These are phyloP conservation scores for Eutypa lata DNA, from an alignment of 2,329 filamentous ascomycete genomes.

Conservation along the genomic window DNA sequence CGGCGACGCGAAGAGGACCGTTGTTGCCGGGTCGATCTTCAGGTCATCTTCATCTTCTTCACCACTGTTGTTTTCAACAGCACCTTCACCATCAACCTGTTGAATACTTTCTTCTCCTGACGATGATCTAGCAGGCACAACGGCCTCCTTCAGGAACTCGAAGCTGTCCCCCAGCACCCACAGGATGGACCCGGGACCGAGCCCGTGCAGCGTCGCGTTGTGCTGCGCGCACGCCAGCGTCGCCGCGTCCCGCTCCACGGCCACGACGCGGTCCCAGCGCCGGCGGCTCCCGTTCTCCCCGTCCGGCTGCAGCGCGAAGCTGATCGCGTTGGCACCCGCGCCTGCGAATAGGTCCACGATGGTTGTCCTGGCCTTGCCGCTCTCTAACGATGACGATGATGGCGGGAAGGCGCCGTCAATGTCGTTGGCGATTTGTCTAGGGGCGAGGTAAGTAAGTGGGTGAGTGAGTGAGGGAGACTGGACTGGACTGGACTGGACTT, in stretches of 20 bases:
- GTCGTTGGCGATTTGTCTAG: slow-evolving; percentile 71
- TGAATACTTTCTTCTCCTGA: no score
- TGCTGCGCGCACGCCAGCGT: slow-evolving; percentile 88
- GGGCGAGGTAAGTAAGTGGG: not conserved
- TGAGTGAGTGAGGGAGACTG: not conserved
- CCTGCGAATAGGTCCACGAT: slow-evolving; percentile 90
- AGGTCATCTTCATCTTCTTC: slow-evolving; percentile 18
- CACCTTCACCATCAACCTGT: no score
- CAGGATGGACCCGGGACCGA: slow-evolving; percentile 66
- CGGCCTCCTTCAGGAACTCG: slow-evolving; percentile 52
- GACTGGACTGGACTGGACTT: slow-evolving; percentile 25
- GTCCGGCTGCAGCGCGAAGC: slow-evolving; percentile 65
- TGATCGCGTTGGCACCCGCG: slow-evolving; percentile 89
- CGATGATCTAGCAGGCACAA: not conserved
- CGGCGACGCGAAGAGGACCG: slow-evolving; percentile 55
- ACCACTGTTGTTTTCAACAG: not conserved
- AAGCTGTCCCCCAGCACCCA: slow-evolving; percentile 91
- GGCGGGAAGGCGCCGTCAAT: slow-evolving; percentile 53
- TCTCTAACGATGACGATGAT: slow-evolving; percentile 11
- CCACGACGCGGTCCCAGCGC: slow-evolving; percentile 80
- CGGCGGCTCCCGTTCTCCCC: slow-evolving; percentile 42
- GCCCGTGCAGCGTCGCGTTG: slow-evolving; percentile 84
- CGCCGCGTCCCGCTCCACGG: slow-evolving; percentile 78
- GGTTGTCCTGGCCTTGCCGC: slow-evolving; percentile 29
- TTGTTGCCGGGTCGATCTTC: slow-evolving; percentile 36